Base-by-base conservation (phyloP, 768 basidiomycete genomes). In the Pholiota conissans region DNA sequence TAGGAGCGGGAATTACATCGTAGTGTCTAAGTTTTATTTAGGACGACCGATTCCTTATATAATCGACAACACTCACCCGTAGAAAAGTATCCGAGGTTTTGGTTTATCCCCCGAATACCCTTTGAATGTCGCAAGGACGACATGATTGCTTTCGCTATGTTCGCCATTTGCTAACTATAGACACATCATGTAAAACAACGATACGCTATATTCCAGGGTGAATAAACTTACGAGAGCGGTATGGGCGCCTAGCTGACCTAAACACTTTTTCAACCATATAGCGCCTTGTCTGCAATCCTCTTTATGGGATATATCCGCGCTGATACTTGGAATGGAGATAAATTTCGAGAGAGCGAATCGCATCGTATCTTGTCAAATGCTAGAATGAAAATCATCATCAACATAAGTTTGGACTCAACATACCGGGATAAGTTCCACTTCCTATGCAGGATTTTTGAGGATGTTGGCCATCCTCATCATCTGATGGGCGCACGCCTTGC, bases 241-340 rank as follows among this genome's bases (percentile, higher is more conserved):
- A 34, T 88, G 82, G 2, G 95, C 95, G 14, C 97, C 97, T 18
- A 98, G 81, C 69, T 96, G 92, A 1, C 80, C 80, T 14, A 99
- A 75, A 64, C 92, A 92, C 63, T 93, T 94, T 67, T 90, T 89
- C 55, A 98, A 73, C 87, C 94, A 95, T 42, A 95, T 88, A 5
- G 94, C 95, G 1, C 93, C 91, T 68, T 98, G 96, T 52, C 94
- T 83, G 68, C 97, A 99, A 68, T 95, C 89, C 69, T 93, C 93
- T 55, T 84, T 80, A 67, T 90, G 84, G 1, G 73, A 67, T 0
- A 84, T 79, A 55, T 79, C 78, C 48, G 81, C 84, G 65, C 92
- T 94, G 49, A 99, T 82, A 45, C 94, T 96, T 1, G 87, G 91
- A 39, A 95, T 90, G 0, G 93, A 85, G 5, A 97, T 79, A 60